These are phyloP conservation scores for Metschnikowia henanensis DNA, from an alignment of 805 yeast genomes.

Conservation along the genomic window DNA sequence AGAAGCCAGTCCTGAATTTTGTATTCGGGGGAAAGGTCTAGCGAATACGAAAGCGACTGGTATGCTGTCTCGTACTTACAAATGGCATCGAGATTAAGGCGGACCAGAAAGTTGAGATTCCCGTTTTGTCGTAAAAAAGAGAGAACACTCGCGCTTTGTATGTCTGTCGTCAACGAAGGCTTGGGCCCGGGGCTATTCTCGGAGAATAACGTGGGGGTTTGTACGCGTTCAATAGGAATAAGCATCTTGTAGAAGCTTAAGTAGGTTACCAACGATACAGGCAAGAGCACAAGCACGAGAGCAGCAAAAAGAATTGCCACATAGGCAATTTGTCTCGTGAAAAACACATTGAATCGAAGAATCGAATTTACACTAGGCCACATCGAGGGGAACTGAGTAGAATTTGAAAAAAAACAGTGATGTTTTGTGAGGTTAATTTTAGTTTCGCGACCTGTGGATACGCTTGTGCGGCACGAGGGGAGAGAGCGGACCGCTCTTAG, in stretches of 20 bases:
- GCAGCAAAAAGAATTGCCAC: conserved; percentile 18
- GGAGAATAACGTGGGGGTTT: conserved; percentile 13
- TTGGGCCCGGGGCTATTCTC: conserved; percentile 1
- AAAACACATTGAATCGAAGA: conserved; percentile 10
- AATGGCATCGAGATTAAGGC: conserved; percentile 23
- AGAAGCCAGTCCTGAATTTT: conserved; percentile 15
- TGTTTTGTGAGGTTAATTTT: not conserved
- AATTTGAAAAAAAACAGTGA: not conserved
- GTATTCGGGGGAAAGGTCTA: conserved; percentile 6
- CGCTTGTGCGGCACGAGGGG: too few species aligned
- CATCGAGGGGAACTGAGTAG: too few species aligned
- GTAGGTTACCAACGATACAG: conserved; percentile 37
- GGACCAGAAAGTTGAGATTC: conserved; percentile 14
- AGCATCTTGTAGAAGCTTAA: conserved; percentile 33
- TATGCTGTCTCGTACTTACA: conserved; percentile 24
- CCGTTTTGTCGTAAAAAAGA: conserved; percentile 13
- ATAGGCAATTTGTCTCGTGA: conserved; percentile 18
- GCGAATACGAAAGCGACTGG: conserved; percentile 15
- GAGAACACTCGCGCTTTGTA: conserved; percentile 5
- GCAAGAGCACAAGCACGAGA: conserved; percentile 31
- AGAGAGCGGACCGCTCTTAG: too few species aligned
- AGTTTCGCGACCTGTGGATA: too few species aligned
- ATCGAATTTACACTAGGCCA: conserved; percentile 3
- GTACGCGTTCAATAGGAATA: conserved; percentile 27
- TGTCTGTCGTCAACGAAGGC: conserved; percentile 1